phyloP scores from a whole-genome alignment of 2,329 filamentous ascomycete species.

The Dothideomycetidae sp. region DNA sequence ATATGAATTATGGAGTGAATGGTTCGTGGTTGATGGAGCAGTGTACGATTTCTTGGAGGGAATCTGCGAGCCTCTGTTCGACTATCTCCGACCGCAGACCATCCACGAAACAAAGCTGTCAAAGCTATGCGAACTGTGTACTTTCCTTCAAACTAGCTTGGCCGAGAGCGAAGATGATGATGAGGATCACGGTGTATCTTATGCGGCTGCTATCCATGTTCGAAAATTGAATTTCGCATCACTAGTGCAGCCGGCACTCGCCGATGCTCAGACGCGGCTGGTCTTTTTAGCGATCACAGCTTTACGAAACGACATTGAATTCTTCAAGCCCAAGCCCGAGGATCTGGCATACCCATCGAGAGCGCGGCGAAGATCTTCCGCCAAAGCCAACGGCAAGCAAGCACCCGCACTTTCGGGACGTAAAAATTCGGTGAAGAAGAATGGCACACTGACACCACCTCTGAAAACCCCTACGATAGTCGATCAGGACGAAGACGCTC shows the following conservation, averaged over 20 bases:
- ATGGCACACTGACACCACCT: conserved; percentile 25
- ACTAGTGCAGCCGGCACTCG: conserved; percentile 49
- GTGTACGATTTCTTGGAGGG: conserved; percentile 53
- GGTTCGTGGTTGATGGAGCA: conserved; percentile 49
- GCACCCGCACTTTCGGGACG: conserved; percentile 40
- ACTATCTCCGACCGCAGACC: conserved; percentile 48
- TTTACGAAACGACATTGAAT: conserved; percentile 52
- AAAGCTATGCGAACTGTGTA: conserved; percentile 53
- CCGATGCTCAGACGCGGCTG: conserved; percentile 52
- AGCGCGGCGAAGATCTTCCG: conserved; percentile 10
- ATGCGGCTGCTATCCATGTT: conserved; percentile 31
- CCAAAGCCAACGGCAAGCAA: conserved; percentile 19
- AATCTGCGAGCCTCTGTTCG: conserved; percentile 53
- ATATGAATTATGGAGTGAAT: conserved; percentile 52
- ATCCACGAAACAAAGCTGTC: conserved; percentile 53
- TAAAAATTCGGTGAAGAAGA: conserved; percentile 22
- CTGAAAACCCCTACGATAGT: conserved; percentile 37
- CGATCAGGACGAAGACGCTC: conserved; percentile 39
- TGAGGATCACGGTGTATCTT: conserved; percentile 40
- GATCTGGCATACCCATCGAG: conserved; percentile 49
- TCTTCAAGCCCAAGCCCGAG: conserved; percentile 49
- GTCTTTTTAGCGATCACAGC: conserved; percentile 51
- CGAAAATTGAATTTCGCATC: conserved; percentile 43
- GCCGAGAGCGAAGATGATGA: conserved; percentile 38
- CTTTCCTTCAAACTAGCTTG: conserved; percentile 50